Percentiles rank a stretch among this genome's conserved stretches.
These are phyloP conservation scores for Podospora anserina DNA, from an alignment of 495 filamentous ascomycete genomes.

Conservation along the genomic window DNA sequence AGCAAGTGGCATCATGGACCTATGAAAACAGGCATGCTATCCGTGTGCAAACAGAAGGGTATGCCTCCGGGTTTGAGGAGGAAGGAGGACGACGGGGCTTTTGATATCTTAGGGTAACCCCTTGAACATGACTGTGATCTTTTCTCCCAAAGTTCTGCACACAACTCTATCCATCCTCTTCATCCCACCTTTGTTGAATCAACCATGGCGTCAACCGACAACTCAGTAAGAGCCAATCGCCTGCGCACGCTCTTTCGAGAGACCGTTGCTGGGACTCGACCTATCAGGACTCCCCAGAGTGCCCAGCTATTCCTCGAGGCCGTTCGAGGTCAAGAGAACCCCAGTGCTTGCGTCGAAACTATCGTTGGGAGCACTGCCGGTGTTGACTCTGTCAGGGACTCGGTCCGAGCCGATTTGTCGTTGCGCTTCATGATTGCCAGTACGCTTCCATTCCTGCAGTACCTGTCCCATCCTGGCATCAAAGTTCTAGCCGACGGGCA, in stretches of 20 bases:
- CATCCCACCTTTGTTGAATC: background rate
- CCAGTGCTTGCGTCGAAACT: constrained; percentile 51
- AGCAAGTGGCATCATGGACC: background rate
- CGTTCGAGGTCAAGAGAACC: constrained; percentile 48
- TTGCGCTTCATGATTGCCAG: constrained; percentile 50
- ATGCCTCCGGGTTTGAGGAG: background rate
- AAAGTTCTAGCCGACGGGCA: constrained; percentile 54
- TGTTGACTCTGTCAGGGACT: constrained; percentile 45
- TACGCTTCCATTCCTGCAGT: constrained; percentile 37
- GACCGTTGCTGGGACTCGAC: constrained; percentile 28
- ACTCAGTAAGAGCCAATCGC: constrained; percentile 17
- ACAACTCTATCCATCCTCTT: background rate
- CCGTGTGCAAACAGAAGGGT: background rate
- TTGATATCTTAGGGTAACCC: background rate
- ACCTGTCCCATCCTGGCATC: constrained; percentile 44
- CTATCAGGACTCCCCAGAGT: constrained; percentile 31
- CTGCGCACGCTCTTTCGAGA: constrained; percentile 32
- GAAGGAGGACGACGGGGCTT: background rate
- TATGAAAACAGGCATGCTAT: background rate
- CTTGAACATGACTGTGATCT: background rate
- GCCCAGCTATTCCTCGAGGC: constrained; percentile 62
- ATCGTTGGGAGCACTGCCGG: constrained; percentile 51
- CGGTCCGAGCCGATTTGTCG: constrained; percentile 50
- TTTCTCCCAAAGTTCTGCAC: background rate
- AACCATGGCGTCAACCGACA: constrained; percentile 15